A percentile compares a stretch with the other conserved stretches of the same genome.
These are phyloP conservation scores for Tinospora cordifolia DNA, from an alignment of 164 flowering plant species.

Conservation along the genomic window DNA sequence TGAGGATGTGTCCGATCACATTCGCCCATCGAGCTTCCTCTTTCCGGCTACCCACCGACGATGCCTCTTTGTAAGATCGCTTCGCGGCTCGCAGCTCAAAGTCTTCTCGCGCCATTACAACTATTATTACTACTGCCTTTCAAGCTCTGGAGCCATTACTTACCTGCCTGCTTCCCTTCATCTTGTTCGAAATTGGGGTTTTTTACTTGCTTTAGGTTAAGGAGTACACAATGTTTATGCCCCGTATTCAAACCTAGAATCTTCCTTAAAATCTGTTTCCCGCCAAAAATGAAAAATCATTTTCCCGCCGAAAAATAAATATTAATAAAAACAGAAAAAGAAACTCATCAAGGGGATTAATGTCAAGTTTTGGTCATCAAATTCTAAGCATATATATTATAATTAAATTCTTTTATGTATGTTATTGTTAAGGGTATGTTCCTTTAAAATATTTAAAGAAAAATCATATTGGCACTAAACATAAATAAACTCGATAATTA, in stretches of 20 bases:
- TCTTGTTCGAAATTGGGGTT: neutral
- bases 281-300: no score
- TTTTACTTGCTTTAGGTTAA: neutral
- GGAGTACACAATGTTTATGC: neutral
- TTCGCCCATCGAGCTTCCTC: conserved; percentile 98
- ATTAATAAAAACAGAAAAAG: no score
- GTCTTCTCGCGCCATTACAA: conserved; percentile 32
- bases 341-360: no score
- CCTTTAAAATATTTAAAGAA: no score
- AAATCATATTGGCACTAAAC: no score
- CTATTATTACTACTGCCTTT: no score
- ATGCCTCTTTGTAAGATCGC: conserved; percentile 56
- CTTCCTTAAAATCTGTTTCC: neutral
- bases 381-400: no score
- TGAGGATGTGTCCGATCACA: conserved; percentile 66
- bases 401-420: no score
- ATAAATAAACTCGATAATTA: no score
- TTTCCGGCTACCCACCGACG: conserved; percentile 50
- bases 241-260: neutral
- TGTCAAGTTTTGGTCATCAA: no score
- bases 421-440: no score
- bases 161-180: neutral
- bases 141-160: neutral
- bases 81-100: conserved; percentile 53
- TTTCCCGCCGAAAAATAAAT: no score